Evolutionary conservation across 257 asterid genomes (phyloP).

Genomic region (Capsicum rhomboideum): DNA sequence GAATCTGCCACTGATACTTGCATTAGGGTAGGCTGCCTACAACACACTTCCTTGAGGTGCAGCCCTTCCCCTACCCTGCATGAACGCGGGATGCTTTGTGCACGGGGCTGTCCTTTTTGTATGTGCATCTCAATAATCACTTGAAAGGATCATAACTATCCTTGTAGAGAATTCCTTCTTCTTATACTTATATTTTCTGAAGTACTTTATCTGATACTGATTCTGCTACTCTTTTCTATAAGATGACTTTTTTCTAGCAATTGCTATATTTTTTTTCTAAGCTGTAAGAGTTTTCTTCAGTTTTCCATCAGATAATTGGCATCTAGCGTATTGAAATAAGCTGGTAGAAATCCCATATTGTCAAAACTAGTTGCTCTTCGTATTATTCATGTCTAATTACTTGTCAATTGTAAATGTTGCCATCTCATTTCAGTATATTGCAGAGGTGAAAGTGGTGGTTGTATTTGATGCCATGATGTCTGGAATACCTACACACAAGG

Average conservation of each 20-base stretch:
- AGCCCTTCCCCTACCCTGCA: not conserved
- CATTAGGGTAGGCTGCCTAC: not conserved
- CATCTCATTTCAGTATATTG: constrained; percentile 18
- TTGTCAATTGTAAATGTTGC: not conserved
- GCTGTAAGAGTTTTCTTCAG: not conserved
- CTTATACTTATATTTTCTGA: not conserved
- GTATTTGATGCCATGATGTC: constrained; percentile 99
- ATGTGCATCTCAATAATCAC: not conserved
- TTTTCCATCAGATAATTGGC: not conserved
- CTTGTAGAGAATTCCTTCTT: not conserved
- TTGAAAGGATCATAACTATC: not conserved
- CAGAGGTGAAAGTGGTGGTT: constrained; percentile 97
- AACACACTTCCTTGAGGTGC: not conserved
- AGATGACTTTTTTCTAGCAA: not conserved
- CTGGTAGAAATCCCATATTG: not conserved
- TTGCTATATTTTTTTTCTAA: not conserved
- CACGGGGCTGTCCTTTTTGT: not conserved
- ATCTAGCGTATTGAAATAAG: not conserved
- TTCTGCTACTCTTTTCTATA: not conserved
- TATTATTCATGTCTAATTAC: not conserved
- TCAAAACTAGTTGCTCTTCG: not conserved
- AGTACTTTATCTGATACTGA: not conserved
- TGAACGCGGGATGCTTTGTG: not conserved
- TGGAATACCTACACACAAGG: constrained; percentile 77
- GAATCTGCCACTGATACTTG: not conserved